Evolutionary conservation across 352 stramenopile genomes (phyloP).

Genomic region (Pythium coloratum): DNA sequence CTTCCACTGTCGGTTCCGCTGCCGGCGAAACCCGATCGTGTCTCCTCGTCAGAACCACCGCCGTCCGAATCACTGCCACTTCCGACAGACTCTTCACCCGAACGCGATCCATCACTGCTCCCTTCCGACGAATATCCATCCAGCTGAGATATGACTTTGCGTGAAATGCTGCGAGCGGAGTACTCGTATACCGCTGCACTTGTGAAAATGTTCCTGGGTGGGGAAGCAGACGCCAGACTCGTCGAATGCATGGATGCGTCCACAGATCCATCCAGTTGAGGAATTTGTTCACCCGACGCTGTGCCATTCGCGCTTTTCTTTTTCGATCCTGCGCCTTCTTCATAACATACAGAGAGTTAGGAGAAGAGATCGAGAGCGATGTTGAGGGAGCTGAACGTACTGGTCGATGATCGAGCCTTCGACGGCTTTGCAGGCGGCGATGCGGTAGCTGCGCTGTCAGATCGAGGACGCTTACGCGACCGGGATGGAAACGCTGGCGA

Average conservation of each 20-base stretch:
- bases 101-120: conserved; percentile 46
- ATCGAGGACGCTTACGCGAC: conserved; percentile 67
- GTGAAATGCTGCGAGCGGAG: not conserved
- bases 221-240: not conserved
- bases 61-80: conserved; percentile 37
- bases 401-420: conserved; percentile 8
- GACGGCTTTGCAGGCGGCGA: conserved; percentile 16
- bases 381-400: conserved; percentile 4
- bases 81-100: conserved; percentile 42
- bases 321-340: not conserved
- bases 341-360: not conserved
- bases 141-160: conserved; percentile 32
- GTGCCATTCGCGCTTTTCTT: conserved; percentile 10
- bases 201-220: conserved; percentile 12
- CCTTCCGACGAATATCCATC: conserved; percentile 66
- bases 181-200: conserved; percentile 7
- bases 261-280: conserved; percentile 19
- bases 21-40: conserved; percentile 37
- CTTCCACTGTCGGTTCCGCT: conserved; percentile 60
- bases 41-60: conserved; percentile 38
- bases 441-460: conserved; percentile 31
- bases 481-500: conserved; percentile 75
- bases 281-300: not conserved
- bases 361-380: no score
- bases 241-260: not conserved